These are phyloP conservation scores for Ettlia oleoabundans DNA, from an alignment of 139 green algal species.

Conservation along the genomic window DNA sequence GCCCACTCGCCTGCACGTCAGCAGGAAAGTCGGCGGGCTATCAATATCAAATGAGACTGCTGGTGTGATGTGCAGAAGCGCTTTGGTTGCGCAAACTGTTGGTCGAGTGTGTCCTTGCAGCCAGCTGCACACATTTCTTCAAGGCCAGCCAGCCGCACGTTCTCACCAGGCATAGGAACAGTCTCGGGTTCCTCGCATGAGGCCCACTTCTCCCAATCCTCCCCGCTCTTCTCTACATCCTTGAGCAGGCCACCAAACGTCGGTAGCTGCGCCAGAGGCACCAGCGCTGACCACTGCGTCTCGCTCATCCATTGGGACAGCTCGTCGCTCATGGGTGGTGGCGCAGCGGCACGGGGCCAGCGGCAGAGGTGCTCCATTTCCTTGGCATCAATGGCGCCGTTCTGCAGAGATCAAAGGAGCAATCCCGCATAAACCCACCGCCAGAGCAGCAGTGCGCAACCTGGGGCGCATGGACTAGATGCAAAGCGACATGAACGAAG, in stretches of 20 bases:
- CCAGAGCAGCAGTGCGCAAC: too few species aligned
- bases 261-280: slow-evolving; percentile 47
- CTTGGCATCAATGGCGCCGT: slow-evolving; percentile 61
- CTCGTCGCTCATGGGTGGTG: slow-evolving; percentile 54
- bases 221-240: slow-evolving; percentile 84
- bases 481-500: too few species aligned
- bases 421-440: too few species aligned
- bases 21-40: not conserved
- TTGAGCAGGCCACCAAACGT: slow-evolving; percentile 68
- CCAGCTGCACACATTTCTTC: not conserved
- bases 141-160: not conserved
- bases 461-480: too few species aligned
- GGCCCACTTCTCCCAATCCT: slow-evolving; percentile 89
- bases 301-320: slow-evolving; percentile 84
- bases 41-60: too few species aligned
- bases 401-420: too few species aligned
- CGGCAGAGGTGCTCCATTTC: slow-evolving; percentile 84
- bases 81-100: too few species aligned
- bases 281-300: slow-evolving; percentile 58
- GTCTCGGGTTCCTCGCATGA: slow-evolving; percentile 86
- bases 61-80: too few species aligned
- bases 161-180: slow-evolving; percentile 74
- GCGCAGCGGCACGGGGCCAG: slow-evolving; percentile 33
- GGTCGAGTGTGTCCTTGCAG: too few species aligned
- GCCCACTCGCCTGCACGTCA: slow-evolving; percentile 80